phyloP scores from a whole-genome alignment of 805 yeast genomes.

The Yamadazyma ubonensis region DNA sequence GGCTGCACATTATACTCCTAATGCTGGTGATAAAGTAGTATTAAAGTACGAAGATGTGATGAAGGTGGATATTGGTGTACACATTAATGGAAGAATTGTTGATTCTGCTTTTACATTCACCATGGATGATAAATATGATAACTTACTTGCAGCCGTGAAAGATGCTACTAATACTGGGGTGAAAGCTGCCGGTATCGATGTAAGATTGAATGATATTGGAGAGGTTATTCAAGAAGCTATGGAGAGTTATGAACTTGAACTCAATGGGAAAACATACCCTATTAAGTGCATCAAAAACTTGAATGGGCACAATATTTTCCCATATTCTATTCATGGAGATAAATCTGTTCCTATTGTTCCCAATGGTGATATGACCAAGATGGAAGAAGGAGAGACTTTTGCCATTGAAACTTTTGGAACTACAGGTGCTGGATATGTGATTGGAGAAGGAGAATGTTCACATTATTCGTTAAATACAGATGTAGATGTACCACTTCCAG shows the following conservation, averaged over 20 bases:
- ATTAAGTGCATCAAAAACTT: conserved; percentile 88
- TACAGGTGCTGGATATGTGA: conserved; percentile 91
- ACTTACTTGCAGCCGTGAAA: conserved; percentile 75
- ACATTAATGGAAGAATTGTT: conserved; percentile 88
- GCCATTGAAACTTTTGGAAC: conserved; percentile 98
- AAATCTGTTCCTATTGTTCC: conserved; percentile 96
- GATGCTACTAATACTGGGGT: conserved; percentile 95
- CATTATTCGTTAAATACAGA: conserved; percentile 76
- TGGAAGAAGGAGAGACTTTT: conserved; percentile 98
- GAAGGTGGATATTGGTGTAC: conserved; percentile 97
- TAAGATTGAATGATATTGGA: conserved; percentile 90
- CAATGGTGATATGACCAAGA: conserved; percentile 89
- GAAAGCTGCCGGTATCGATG: conserved; percentile 92
- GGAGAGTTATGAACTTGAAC: conserved; percentile 94
- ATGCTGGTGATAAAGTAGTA: conserved; percentile 85
- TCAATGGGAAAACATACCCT: conserved; percentile 81
- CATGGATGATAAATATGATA: conserved; percentile 80
- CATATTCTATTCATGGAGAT: conserved; percentile 86
- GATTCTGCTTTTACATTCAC: conserved; percentile 95
- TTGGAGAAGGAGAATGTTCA: conserved; percentile 86
- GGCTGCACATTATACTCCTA: conserved; percentile 98
- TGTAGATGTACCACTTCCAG: conserved; percentile 46
- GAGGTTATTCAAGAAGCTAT: conserved; percentile 94
- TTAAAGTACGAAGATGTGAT: conserved; percentile 85
- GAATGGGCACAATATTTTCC: conserved; percentile 91